Evolutionary conservation across 2,329 filamentous ascomycete species (phyloP).

Genomic region (Plectosphaerella sp.): DNA sequence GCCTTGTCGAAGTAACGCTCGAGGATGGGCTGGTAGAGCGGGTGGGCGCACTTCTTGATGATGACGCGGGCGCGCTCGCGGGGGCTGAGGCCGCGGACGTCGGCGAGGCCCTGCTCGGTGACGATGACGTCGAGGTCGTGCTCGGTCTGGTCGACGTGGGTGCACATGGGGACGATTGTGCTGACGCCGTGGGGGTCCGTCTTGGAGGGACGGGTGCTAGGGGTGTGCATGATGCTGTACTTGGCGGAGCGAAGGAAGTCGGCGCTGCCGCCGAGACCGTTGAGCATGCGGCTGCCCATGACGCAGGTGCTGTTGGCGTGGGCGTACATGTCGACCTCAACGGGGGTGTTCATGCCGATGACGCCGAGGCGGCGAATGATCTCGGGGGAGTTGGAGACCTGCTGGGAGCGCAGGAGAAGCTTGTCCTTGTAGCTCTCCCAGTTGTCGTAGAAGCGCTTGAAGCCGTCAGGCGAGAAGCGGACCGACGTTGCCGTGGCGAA

Average conservation of each 20-base stretch:
- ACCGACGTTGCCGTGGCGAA: conserved; percentile 88
- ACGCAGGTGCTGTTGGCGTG: conserved; percentile 90
- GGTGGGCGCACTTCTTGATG: conserved; percentile 82
- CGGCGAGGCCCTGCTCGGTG: conserved; percentile 70
- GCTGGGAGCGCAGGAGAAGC: conserved; percentile 80
- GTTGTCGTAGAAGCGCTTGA: conserved; percentile 84
- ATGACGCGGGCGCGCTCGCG: conserved; percentile 79
- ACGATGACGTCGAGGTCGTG: conserved; percentile 89
- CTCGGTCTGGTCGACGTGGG: conserved; percentile 88
- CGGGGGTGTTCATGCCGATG: conserved; percentile 93
- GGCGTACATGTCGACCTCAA: conserved; percentile 92
- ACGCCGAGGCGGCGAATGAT: conserved; percentile 83
- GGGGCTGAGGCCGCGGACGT: conserved; percentile 77
- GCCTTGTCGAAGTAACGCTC: conserved; percentile 80
- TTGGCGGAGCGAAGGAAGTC: conserved; percentile 77
- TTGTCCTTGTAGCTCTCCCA: conserved; percentile 79
- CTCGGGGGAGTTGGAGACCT: conserved; percentile 84
- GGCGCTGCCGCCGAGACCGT: conserved; percentile 76
- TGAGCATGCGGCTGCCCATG: conserved; percentile 83
- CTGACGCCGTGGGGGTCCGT: conserved; percentile 75
- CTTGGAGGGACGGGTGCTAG: conserved; percentile 74
- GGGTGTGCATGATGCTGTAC: conserved; percentile 93
- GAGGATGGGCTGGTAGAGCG: conserved; percentile 78
- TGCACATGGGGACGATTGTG: conserved; percentile 92
- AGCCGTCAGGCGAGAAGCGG: conserved; percentile 85